phyloP scores from a whole-genome alignment of 1,139 yeast genomes.

The Suhomyces yuchorum region DNA sequence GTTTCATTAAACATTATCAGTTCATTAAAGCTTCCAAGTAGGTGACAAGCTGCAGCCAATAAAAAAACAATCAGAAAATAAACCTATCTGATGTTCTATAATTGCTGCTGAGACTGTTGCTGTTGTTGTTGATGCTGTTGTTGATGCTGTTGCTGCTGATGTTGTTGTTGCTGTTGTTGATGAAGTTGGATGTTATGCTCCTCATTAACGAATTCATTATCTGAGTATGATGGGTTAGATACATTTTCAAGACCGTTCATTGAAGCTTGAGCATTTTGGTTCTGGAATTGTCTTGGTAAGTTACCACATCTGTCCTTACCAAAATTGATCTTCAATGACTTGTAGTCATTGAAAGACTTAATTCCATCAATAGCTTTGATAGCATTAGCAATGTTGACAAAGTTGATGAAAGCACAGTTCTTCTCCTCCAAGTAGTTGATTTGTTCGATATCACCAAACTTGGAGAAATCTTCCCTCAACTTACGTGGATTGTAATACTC shows the following conservation, averaged over 20 bases:
- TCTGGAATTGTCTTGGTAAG: conserved; percentile 58
- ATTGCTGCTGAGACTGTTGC: conserved; percentile 5
- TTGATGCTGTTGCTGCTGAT: conserved; percentile 10
- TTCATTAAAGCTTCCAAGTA: conserved; percentile 4
- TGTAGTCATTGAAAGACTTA: conserved; percentile 44
- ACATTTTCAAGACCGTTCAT: conserved; percentile 23
- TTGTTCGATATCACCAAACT: conserved; percentile 81
- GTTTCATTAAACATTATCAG: conserved; percentile 13
- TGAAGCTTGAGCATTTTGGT: conserved; percentile 20
- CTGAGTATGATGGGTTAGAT: conserved; percentile 32
- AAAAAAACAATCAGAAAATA: not conserved
- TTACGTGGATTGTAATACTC: conserved; percentile 56
- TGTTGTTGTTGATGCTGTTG: conserved; percentile 9
- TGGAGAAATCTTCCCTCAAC: conserved; percentile 64
- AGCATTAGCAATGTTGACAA: conserved; percentile 79
- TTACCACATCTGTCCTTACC: conserved; percentile 95
- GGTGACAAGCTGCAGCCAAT: not conserved
- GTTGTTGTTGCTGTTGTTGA: conserved; percentile 11
- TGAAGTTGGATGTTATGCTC: conserved; percentile 19
- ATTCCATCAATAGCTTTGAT: conserved; percentile 73
- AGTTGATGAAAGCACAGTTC: conserved; percentile 81
- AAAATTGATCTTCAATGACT: conserved; percentile 58
- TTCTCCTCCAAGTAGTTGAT: conserved; percentile 76
- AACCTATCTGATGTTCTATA: not conserved
- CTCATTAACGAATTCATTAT: conserved; percentile 29